Conservation (phyloP, 2,329 filamentous ascomycete genomes). For the Ceratocystis cacaofunesta region DNA sequence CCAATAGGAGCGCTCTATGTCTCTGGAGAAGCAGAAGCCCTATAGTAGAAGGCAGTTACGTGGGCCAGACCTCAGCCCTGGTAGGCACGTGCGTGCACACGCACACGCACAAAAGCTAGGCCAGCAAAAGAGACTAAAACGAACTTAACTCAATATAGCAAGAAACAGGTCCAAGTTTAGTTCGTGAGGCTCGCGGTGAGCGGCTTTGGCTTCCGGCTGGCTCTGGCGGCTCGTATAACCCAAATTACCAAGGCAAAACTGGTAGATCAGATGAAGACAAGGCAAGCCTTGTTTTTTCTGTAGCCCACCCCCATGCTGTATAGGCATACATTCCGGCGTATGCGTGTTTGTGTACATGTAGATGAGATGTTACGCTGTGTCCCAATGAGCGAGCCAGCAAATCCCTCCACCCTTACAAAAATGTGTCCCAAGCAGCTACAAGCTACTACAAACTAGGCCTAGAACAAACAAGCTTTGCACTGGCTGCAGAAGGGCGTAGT, state of each 20-base stretch:
- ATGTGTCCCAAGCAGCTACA: no score
- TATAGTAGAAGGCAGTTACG: neutral
- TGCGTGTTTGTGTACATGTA: neutral
- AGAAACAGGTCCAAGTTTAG: neutral
- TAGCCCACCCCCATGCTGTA: neutral
- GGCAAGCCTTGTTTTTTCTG: neutral
- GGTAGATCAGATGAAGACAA: slow-evolving; percentile 1
- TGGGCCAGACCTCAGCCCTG: neutral
- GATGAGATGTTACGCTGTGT: no score
- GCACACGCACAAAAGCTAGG: neutral
- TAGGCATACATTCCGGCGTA: neutral
- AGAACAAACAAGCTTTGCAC: no score
- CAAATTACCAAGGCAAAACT: neutral
- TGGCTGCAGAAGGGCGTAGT: no score
- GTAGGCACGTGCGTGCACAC: neutral
- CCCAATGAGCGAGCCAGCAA: no score
- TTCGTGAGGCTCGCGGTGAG: neutral
- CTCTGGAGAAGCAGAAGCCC: neutral
- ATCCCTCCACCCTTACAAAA: no score
- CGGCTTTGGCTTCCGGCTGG: neutral
- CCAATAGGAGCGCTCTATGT: neutral
- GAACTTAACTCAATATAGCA: no score
- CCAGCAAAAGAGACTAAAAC: neutral
- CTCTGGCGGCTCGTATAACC: slow-evolving; percentile 1
- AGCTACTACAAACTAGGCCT: no score